Evolutionary conservation across 192 early-diverging fungal genomes (phyloP), one percentile per base, ranked within the genome.

Genomic region (Dissophora ornata): DNA sequence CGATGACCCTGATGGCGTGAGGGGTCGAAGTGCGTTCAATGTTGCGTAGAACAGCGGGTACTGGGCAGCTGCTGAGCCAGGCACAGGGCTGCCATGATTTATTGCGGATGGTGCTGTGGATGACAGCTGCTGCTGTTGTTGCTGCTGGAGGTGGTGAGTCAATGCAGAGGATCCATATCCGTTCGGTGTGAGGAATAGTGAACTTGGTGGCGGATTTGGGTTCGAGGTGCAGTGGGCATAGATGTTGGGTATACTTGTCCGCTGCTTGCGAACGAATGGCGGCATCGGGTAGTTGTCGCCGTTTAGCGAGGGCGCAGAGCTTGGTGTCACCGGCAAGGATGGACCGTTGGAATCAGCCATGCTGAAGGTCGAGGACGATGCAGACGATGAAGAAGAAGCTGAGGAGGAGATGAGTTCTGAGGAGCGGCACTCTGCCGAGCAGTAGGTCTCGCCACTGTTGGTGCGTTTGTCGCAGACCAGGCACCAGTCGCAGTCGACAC

Each of bases 401-500:
- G 73, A 77, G 16, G 73, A 77, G 4, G 73, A 67, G 57, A 77
- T 77, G 51, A 77, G 73, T 42, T 77, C 73, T 45, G 73, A 42
- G 18, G 63, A 62, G 16, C 64, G 73, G 25, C 73, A 77, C 38
- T 77, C 73, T 41, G 55, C 42, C 16, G 73, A 77, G 53, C 73
- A 77, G 40, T 77, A 77, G 45, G 73, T 52, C 1, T 64, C 73
- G 7, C 65, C 73, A 26, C 60, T 77, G 33, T 41, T 53, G 22
- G 73, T 77, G 42, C 66, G 63, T 22, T 77, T 77, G 22, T 77
- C 73, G 45, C 73, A 77, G 26, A 77, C 73, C 64, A 77, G 64
- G 65, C 73, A 77, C 73, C 73, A 77, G 64, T 77, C 73, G 73
- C 73, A 77, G 59, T 77, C 73, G 32, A 77, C 57, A 40, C 62